Conservation (phyloP, 345 rosid species). For the Microcos paniculata region DNA sequence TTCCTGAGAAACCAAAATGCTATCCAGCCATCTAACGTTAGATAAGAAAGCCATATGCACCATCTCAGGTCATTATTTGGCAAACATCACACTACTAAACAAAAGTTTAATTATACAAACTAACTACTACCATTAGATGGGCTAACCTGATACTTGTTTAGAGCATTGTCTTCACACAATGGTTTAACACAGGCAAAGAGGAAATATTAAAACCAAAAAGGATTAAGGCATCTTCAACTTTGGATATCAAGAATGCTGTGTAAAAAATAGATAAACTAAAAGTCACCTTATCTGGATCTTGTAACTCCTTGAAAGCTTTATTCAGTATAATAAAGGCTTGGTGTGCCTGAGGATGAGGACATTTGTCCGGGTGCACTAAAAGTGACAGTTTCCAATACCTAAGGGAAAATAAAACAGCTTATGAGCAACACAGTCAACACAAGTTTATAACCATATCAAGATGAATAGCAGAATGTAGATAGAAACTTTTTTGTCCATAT, state of each 20-base stretch:
- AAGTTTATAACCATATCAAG: neutral
- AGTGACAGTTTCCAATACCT: slow-evolving; percentile 98
- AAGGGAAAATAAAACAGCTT: neutral
- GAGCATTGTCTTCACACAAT: neutral
- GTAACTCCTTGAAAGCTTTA: slow-evolving; percentile 87
- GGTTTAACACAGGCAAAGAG: neutral
- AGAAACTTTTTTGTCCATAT: neutral
- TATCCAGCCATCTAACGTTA: neutral
- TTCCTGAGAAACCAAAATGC: neutral
- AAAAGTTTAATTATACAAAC: neutral
- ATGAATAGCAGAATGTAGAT: neutral
- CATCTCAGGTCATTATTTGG: neutral
- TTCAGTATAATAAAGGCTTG: slow-evolving; percentile 81
- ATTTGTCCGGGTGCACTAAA: slow-evolving; percentile 93
- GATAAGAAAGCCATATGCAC: neutral
- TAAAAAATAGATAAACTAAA: neutral
- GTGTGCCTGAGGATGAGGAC: slow-evolving; percentile 95
- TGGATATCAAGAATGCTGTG: neutral
- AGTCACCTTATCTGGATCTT: slow-evolving; percentile 89
- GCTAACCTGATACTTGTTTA: neutral
- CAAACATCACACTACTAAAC: neutral
- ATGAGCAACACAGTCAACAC: slow-evolving; percentile 1
- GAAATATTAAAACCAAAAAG: neutral
- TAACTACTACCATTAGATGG: neutral
- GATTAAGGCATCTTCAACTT: neutral